Evolutionary conservation across 1,139 yeast species (phyloP).

Genomic region (Scheffersomyces stambukii): DNA sequence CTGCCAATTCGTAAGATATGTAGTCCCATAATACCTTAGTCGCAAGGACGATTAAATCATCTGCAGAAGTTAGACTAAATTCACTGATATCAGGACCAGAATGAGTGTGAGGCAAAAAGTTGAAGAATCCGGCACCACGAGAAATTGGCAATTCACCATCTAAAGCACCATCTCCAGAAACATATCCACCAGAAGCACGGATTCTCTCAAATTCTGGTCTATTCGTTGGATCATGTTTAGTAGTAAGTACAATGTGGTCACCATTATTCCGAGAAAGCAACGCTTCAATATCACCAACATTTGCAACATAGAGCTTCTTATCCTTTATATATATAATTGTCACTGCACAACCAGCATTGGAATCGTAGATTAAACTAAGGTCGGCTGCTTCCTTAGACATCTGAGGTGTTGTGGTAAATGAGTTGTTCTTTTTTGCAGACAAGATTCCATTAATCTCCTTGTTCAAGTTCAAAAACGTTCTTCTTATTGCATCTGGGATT

Average conservation of each 20-base stretch:
- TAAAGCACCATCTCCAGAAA: slow-evolving; percentile 77
- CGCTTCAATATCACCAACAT: slow-evolving; percentile 88
- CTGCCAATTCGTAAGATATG: slow-evolving; percentile 79
- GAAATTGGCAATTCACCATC: slow-evolving; percentile 83
- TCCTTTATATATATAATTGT: slow-evolving; percentile 77
- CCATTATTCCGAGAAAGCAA: slow-evolving; percentile 78
- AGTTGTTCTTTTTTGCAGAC: slow-evolving; percentile 31
- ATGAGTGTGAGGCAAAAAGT: slow-evolving; percentile 81
- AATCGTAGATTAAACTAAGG: slow-evolving; percentile 53
- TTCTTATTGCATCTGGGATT: slow-evolving; percentile 65
- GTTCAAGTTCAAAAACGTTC: slow-evolving; percentile 75
- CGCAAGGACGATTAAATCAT: slow-evolving; percentile 85
- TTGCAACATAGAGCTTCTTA: slow-evolving; percentile 71
- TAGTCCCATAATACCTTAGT: slow-evolving; percentile 83
- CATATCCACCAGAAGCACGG: slow-evolving; percentile 87
- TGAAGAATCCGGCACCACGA: slow-evolving; percentile 88
- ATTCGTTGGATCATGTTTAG: slow-evolving; percentile 80
- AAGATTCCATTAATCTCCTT: slow-evolving; percentile 60
- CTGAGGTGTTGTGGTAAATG: slow-evolving; percentile 20
- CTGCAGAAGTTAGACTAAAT: slow-evolving; percentile 59
- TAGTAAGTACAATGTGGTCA: slow-evolving; percentile 67
- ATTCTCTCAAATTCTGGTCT: slow-evolving; percentile 81
- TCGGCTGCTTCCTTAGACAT: slow-evolving; percentile 40
- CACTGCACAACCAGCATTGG: slow-evolving; percentile 80
- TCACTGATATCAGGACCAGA: slow-evolving; percentile 80